phyloP scores from a whole-genome alignment of 805 yeast species.

The Nakazawaea siamensis region DNA sequence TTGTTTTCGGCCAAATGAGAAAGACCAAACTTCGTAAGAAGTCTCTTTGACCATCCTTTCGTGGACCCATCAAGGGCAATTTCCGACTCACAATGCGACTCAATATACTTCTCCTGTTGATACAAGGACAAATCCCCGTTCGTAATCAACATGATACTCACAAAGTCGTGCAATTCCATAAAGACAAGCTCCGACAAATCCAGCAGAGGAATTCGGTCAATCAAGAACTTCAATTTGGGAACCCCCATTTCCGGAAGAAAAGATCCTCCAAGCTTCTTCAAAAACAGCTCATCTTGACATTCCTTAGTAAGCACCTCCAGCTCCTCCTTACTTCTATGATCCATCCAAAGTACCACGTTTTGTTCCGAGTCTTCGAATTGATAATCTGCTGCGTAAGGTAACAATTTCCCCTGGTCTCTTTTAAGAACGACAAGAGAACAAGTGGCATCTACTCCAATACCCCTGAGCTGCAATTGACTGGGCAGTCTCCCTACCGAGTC shows the following conservation, averaged over 20 bases:
- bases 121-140: conserved; percentile 14
- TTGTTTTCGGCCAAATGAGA: conserved; percentile 8
- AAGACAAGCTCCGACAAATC: conserved; percentile 24
- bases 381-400: conserved; percentile 26
- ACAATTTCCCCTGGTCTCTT: conserved; percentile 12
- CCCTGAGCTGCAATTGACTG: conserved; percentile 7
- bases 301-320: conserved; percentile 21
- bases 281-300: conserved; percentile 16
- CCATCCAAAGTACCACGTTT: conserved; percentile 56
- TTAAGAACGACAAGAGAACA: conserved; percentile 47
- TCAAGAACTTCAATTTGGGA: conserved; percentile 38
- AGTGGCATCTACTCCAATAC: conserved; percentile 43
- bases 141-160: conserved; percentile 21
- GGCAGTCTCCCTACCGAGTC: conserved; percentile 3
- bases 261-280: conserved; percentile 29
- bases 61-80: conserved; percentile 50
- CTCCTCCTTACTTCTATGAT: conserved; percentile 32
- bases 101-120: background rate
- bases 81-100: conserved; percentile 12
- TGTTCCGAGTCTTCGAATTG: conserved; percentile 17
- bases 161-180: conserved; percentile 44
- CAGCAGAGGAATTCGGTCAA: conserved; percentile 16
- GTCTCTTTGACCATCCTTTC: conserved; percentile 38
- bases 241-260: conserved; percentile 52
- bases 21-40: conserved; percentile 19